Evolutionary conservation across 176 grass and related monocot species (phyloP), one percentile per base, ranked within the genome.

Genomic region (Juncus effusus): DNA sequence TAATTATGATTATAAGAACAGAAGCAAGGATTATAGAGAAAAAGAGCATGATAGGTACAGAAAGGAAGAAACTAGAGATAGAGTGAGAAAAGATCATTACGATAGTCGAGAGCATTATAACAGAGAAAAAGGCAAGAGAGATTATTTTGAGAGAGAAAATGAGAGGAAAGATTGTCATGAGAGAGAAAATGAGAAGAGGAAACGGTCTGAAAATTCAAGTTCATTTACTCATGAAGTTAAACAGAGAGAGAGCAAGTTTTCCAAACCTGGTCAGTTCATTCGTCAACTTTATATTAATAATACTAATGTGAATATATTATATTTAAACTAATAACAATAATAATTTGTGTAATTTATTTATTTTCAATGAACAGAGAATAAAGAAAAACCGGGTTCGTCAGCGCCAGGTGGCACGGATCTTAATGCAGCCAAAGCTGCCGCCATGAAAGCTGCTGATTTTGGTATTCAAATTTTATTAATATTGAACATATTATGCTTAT

Each of bases 401-500:
- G 38, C 55, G 39, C 66, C 72, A 56, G 62, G 51, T 64, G 44
- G 62, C 63, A 75, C 42, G 59, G 69, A 76, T 89, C 72, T 89
- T 53, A 53, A 86, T 86, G 80, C 94, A 60, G 88, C 94, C 68
- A 97, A 89, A 92, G 56, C 81, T 76, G 94, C 85, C 42, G 94
- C 94, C 44, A 76, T 89, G 80, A 92, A 84, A 84, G 94, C 88
- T 80, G 94, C 88, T 42, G 82, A 97, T 84, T 78, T 86, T 77
- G 94, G 94, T 97, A 67, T 59, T 50, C 28, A 55, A 57, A 45
- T 51, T 74, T 41, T 38, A 36, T 62, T 35, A 14, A 36, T 60
- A 11, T 39, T 56, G 10, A 42, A 55, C 52, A 72, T 80, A 47
- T 5, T 47, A 47, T 47, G 44, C 9, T 47, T 36, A 36, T 28